phyloP scores from a whole-genome alignment of 768 basidiomycete species.

The Podaxis carcinomalis region DNA sequence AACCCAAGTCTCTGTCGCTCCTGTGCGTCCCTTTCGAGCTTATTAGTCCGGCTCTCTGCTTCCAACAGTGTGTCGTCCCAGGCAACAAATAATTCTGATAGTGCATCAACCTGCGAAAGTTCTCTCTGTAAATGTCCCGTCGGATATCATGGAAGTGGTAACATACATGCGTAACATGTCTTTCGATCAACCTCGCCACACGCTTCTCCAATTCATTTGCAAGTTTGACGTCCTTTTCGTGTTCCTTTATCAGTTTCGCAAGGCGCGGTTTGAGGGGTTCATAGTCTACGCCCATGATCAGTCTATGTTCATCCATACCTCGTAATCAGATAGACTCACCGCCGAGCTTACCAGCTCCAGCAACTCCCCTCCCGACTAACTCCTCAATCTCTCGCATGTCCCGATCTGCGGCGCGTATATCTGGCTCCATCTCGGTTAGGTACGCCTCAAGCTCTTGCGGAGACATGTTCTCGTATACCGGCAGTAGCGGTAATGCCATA shows the following conservation, averaged over 20 bases:
- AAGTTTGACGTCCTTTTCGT: slow-evolving; percentile 54
- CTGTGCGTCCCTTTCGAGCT: slow-evolving; percentile 55
- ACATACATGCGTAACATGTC: slow-evolving; percentile 67
- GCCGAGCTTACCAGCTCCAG: slow-evolving; percentile 66
- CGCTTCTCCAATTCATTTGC: slow-evolving; percentile 61
- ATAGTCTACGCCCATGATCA: slow-evolving; percentile 38
- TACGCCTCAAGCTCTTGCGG: slow-evolving; percentile 66
- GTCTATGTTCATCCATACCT: neutral
- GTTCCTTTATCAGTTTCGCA: slow-evolving; percentile 48
- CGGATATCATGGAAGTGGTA: slow-evolving; percentile 18
- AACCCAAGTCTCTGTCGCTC: slow-evolving; percentile 63
- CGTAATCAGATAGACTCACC: slow-evolving; percentile 31
- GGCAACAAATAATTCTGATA: slow-evolving; percentile 80
- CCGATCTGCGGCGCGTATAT: slow-evolving; percentile 77
- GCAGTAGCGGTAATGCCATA: slow-evolving; percentile 16
- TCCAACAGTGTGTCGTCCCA: slow-evolving; percentile 80
- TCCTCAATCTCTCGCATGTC: slow-evolving; percentile 76
- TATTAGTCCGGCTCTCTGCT: slow-evolving; percentile 54
- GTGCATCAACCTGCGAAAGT: slow-evolving; percentile 58
- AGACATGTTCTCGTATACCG: slow-evolving; percentile 63
- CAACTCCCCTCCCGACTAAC: slow-evolving; percentile 66
- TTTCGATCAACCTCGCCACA: slow-evolving; percentile 60
- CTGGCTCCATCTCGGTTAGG: slow-evolving; percentile 76
- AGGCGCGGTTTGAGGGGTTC: slow-evolving; percentile 67
- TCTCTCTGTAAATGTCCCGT: neutral